Conservation (phyloP, 768 basidiomycete species). For the Agrocybe praecox region DNA sequence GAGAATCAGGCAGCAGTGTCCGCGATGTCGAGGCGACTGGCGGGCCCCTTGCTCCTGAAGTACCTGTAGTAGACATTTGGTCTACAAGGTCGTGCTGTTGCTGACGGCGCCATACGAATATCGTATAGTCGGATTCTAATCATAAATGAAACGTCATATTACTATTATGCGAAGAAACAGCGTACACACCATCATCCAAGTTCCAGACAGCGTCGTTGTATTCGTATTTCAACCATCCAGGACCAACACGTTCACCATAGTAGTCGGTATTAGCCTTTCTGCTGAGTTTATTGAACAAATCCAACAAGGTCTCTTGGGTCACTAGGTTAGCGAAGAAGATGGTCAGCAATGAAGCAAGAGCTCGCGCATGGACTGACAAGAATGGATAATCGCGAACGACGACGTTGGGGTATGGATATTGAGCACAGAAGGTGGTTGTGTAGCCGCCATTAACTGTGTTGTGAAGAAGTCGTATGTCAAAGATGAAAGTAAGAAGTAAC, state of each 20-base stretch:
- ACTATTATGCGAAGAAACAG: not conserved
- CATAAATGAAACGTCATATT: not conserved
- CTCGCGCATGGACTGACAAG: constrained; percentile 49
- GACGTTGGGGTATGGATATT: constrained; percentile 77
- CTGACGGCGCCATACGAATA: constrained; percentile 75
- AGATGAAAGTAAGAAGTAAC: not conserved
- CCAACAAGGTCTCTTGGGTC: constrained; percentile 63
- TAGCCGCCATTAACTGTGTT: constrained; percentile 1
- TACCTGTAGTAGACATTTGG: not conserved
- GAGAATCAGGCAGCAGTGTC: constrained; percentile 13
- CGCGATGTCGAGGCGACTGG: constrained; percentile 29
- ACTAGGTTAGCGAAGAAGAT: constrained; percentile 41
- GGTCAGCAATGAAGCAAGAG: constrained; percentile 1
- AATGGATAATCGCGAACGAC: constrained; percentile 78
- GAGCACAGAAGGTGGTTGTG: constrained; percentile 47
- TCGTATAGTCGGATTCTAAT: constrained; percentile 85
- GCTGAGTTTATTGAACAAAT: constrained; percentile 72
- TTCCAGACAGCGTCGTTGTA: constrained; percentile 82
- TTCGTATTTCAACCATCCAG: constrained; percentile 88
- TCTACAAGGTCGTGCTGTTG: constrained; percentile 21
- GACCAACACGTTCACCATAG: constrained; percentile 60
- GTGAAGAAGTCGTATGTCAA: not conserved
- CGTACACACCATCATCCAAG: constrained; percentile 78
- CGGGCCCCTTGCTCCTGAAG: constrained; percentile 8
- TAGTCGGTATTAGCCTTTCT: constrained; percentile 64